phyloP scores from a whole-genome alignment of 2,329 filamentous ascomycete species.

The Sclerotinia minor region DNA sequence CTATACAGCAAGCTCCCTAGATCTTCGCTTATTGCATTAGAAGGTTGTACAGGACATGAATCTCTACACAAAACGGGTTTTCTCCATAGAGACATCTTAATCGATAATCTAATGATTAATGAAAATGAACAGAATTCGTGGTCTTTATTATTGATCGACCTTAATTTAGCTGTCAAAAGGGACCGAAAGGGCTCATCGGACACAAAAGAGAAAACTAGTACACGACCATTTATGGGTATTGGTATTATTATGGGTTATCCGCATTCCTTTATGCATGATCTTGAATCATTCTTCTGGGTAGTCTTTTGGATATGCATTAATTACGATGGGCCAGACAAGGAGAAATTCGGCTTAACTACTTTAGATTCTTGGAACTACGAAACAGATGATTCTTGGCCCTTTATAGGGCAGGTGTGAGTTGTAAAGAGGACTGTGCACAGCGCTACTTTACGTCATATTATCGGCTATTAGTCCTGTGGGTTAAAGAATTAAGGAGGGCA shows the following conservation, averaged over 20 bases:
- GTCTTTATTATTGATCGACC: slow-evolving; percentile 43
- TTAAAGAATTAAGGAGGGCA: background rate
- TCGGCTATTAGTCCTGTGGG: background rate
- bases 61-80: slow-evolving; percentile 42
- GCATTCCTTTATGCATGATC: slow-evolving; percentile 43
- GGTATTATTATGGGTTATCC: slow-evolving; percentile 39
- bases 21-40: slow-evolving; percentile 43
- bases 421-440: no score
- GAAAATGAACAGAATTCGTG: slow-evolving; percentile 18
- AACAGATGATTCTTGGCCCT: no score
- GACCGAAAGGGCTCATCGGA: slow-evolving; percentile 28
- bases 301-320: slow-evolving; percentile 26
- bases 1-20: slow-evolving; percentile 45
- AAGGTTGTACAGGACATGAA: slow-evolving; percentile 44
- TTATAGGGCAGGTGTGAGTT: background rate
- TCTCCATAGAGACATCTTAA: slow-evolving; percentile 44
- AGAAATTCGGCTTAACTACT: background rate
- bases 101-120: slow-evolving; percentile 44
- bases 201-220: slow-evolving; percentile 38
- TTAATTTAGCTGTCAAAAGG: slow-evolving; percentile 42
- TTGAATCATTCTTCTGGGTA: slow-evolving; percentile 42
- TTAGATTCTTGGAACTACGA: background rate
- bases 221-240: slow-evolving; percentile 44
- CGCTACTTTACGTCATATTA: background rate
- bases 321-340: background rate